These are phyloP conservation scores for Diaporthe aspalathi DNA, from an alignment of 2,329 filamentous ascomycete genomes.

Conservation along the genomic window DNA sequence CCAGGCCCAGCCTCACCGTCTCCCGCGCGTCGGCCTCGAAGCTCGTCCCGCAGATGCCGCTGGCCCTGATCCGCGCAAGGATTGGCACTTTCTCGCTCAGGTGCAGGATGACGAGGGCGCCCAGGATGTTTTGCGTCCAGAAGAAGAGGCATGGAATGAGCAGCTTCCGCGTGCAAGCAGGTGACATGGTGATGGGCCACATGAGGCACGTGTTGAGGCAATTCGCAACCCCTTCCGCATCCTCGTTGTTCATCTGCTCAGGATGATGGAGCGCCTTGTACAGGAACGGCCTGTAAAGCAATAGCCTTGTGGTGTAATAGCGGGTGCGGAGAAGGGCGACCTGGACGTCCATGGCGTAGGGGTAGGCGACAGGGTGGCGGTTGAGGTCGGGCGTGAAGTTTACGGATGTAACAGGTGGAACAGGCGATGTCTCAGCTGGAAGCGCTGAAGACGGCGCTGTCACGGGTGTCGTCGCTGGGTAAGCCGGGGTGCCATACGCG, in stretches of 20 bases:
- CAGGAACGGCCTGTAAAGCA: conserved; percentile 68
- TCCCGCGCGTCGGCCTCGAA: conserved; percentile 64
- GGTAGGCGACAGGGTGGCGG: conserved; percentile 56
- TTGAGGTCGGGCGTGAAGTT: conserved; percentile 62
- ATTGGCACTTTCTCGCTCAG: conserved; percentile 64
- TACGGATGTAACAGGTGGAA: conserved; percentile 39
- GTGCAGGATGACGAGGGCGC: conserved; percentile 67
- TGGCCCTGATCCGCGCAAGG: conserved; percentile 58
- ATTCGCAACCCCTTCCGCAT: conserved; percentile 64
- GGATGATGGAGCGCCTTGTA: conserved; percentile 71
- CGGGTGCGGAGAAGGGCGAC: conserved; percentile 67
- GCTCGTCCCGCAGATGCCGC: conserved; percentile 57
- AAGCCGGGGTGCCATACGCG: conserved; percentile 39
- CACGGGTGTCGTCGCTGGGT: conserved; percentile 41
- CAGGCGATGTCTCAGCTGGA: not conserved
- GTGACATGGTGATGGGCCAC: conserved; percentile 70
- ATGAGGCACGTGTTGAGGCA: conserved; percentile 68
- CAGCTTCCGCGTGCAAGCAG: conserved; percentile 67
- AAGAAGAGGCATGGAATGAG: conserved; percentile 69
- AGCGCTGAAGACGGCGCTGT: conserved; percentile 41
- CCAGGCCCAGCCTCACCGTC: conserved; percentile 64
- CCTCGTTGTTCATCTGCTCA: conserved; percentile 63
- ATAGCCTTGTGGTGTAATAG: conserved; percentile 69
- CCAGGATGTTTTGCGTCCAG: conserved; percentile 72
- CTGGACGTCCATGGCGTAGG: conserved; percentile 66